phyloP scores from a whole-genome alignment of 148 eudicot genomes.

The Dysphania ambrosioides region DNA sequence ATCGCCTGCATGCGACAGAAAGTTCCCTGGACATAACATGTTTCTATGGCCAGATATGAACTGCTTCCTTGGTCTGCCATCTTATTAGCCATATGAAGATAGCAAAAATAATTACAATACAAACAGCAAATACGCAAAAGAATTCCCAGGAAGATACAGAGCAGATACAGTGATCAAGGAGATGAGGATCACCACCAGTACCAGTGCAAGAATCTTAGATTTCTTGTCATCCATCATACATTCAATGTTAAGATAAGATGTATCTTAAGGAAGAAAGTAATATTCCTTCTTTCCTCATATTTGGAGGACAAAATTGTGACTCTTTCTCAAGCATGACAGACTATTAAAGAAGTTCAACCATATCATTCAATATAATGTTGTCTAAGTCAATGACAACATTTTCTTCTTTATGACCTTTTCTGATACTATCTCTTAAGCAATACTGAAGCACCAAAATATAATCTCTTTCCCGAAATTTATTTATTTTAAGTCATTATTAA shows the following conservation, averaged over 20 bases:
- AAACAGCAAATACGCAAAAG: slow-evolving; percentile 44
- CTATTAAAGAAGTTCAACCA: not conserved
- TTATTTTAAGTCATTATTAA: not conserved
- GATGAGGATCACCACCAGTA: slow-evolving; percentile 36
- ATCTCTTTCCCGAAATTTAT: not conserved
- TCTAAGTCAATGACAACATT: slow-evolving; percentile 15
- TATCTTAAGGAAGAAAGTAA: slow-evolving; percentile 1
- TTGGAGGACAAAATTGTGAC: slow-evolving; percentile 13
- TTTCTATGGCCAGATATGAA: slow-evolving; percentile 20
- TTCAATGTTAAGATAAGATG: slow-evolving; percentile 12
- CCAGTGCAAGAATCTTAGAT: slow-evolving; percentile 40
- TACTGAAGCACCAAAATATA: slow-evolving; percentile 17
- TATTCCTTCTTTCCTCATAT: slow-evolving; percentile 13
- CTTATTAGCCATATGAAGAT: slow-evolving; percentile 38
- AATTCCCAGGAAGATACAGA: slow-evolving; percentile 36
- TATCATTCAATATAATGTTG: slow-evolving; percentile 11
- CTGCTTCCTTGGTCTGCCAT: slow-evolving; percentile 26
- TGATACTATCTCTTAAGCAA: slow-evolving; percentile 8
- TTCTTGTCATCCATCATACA: slow-evolving; percentile 55
- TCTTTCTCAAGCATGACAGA: slow-evolving; percentile 16
- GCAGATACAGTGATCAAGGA: slow-evolving; percentile 45
- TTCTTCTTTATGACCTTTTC: not conserved
- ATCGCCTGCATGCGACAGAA: slow-evolving; percentile 37
- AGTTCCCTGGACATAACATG: slow-evolving; percentile 31
- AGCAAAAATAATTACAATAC: slow-evolving; percentile 39